Evolutionary conservation across 129 eudicot genomes (phyloP).

Genomic region (Flaveria sonorensis): DNA sequence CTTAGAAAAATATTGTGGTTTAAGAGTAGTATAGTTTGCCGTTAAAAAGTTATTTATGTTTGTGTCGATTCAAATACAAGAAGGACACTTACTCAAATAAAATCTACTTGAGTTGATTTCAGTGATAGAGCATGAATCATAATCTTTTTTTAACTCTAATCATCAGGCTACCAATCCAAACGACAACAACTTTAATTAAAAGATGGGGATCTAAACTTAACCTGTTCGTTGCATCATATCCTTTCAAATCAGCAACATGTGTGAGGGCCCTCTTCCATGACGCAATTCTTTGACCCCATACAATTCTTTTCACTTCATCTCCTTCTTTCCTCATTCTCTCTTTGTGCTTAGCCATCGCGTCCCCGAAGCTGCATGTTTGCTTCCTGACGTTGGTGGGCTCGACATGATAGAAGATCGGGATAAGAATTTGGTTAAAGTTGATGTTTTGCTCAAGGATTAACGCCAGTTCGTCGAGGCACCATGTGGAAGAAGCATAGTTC

Average conservation of each 20-base stretch:
- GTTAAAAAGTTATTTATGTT: too few relatives aligned
- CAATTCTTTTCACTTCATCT: neutral
- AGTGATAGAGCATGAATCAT: too few relatives aligned
- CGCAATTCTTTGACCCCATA: neutral
- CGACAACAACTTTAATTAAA: too few relatives aligned
- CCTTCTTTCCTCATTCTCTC: neutral
- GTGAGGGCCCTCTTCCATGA: neutral
- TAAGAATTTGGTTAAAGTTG: neutral
- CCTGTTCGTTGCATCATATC: neutral
- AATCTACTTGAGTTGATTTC: too few relatives aligned
- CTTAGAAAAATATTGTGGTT: too few relatives aligned
- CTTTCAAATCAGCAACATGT: slow-evolving; percentile 8
- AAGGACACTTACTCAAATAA: too few relatives aligned
- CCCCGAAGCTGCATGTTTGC: slow-evolving; percentile 6
- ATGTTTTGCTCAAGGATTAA: slow-evolving; percentile 1
- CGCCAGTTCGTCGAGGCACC: slow-evolving; percentile 5
- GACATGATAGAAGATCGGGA: slow-evolving; percentile 16
- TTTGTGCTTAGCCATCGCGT: neutral
- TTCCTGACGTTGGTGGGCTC: slow-evolving; percentile 23
- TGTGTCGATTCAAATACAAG: too few relatives aligned
- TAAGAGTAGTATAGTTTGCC: too few relatives aligned
- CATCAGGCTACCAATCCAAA: too few relatives aligned
- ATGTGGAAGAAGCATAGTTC: slow-evolving; percentile 1
- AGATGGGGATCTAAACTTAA: neutral
- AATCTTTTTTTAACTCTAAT: too few relatives aligned